Evolutionary conservation across 441 rosid species (phyloP), one percentile per base, ranked within the genome.

Genomic region (Breynia disticha): DNA sequence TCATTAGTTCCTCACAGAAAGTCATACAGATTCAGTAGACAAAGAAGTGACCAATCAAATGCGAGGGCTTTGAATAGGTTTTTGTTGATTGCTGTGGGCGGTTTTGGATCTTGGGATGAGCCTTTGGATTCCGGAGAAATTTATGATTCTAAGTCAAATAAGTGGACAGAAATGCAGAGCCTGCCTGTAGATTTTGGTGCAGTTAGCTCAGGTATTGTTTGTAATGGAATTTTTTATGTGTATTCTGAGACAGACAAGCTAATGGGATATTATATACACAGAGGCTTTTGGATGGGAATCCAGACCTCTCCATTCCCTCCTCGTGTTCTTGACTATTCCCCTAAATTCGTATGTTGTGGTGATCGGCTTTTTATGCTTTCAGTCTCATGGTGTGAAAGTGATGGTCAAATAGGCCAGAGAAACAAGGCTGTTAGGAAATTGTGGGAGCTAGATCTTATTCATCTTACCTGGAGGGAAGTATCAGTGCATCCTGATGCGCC

Each of bases 371-470:
- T 88, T 62, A 76, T 86, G 97, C 79, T 93, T 39, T 88, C 95
- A 1, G 97, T 93, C 28, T 93, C 98, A 11, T 93, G 98, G 98
- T 93, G 98, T 38, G 97, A 87, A 64, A 97, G 98, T 50, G 88
- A 88, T 67, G 97, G 98, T 37, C 88, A 79, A 53, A 93, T 93
- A 47, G 98, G 98, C 50, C 79, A 74, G 64, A 81, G 98, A 69
- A 93, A 93, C 88, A 93, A 93, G 78, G 98, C 95, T 1, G 95
- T 88, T 52, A 76, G 97, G 55, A 93, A 93, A 72, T 69, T 93
- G 50, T 93, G 97, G 98, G 95, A 93, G 75, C 78, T 93, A 46
- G 97, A 93, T 74, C 91, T 88, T 62, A 69, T 77, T 68, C 78
- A 76, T 78, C 90, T 88, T 35, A 75, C 74, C 32, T 93, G 98